Base-by-base conservation (phyloP, 306 rosid genomes). In the Prunus persica region DNA sequence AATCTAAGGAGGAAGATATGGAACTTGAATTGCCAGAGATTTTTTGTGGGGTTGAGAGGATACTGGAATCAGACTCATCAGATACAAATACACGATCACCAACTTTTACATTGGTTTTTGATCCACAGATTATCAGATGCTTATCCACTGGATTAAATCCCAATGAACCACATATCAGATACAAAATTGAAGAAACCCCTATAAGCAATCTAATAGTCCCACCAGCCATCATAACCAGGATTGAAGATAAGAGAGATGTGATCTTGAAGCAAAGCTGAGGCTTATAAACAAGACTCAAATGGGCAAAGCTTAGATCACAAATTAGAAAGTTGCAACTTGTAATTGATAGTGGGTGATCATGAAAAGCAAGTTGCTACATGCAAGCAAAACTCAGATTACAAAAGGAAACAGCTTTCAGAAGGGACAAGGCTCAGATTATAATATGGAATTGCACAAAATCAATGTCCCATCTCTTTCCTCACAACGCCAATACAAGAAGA, bases 51-150 rank as follows among this genome's bases (percentile, higher is more conserved):
- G 86, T 75, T 68, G 86, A 84, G 43, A 88, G 90, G 38, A 80
- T 10, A 65, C 41, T 55, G 51, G 96, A 66, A 50, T 78, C 32
- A 49, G 83, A 81, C 66, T 65, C 64, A 79, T 89, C 93, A 41
- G 87, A 70, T 56, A 72, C 64, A 76, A 89, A 91, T 73, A 67
- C 30, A 46, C 89, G 93, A 66, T 27, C 65, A 62, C 84, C 89
- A 9, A 89, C 84, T 30, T 76, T 69, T 22, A 45, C 68, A 68
- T 80, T 80, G 69, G 74, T 82, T 16, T 60, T 32, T 25, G 96
- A 91, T 75, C 93, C 96, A 87, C 92, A 91, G 50, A 87, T 88
- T 55, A 91, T 79, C 49, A 87, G 80, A 83, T 71, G 72, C 51
- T 43, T 74, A 65, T 86, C 92, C 24, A 16, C 61, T 63, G 75